Percentiles rank a stretch among this genome's conserved stretches.
These are phyloP conservation scores for Clarireedia homoeocarpa DNA, from an alignment of 2,329 filamentous ascomycete species.

Conservation along the genomic window DNA sequence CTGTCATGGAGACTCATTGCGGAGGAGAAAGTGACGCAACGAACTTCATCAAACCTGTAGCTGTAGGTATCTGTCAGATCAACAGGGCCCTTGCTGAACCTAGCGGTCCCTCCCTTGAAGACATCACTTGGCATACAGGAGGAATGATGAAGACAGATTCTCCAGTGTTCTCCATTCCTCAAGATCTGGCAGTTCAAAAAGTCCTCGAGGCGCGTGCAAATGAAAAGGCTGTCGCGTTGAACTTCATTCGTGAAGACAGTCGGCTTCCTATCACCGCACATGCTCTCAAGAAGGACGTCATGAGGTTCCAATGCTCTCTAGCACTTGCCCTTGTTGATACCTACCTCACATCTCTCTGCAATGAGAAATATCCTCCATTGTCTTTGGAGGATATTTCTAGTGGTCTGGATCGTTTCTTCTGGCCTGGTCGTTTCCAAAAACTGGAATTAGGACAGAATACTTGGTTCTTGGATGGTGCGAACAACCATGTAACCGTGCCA, in stretches of 20 bases:
- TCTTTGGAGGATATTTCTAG: conserved; percentile 47
- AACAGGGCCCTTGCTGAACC: conserved; percentile 58
- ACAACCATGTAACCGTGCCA: conserved; percentile 65
- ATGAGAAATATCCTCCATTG: conserved; percentile 31
- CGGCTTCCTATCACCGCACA: conserved; percentile 18
- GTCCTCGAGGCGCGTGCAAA: conserved; percentile 45
- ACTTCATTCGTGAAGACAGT: conserved; percentile 16
- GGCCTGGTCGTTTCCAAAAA: conserved; percentile 70
- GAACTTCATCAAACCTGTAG: conserved; percentile 49
- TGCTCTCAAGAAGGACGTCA: conserved; percentile 40
- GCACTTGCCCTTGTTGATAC: conserved; percentile 40
- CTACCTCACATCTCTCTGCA: conserved; percentile 35
- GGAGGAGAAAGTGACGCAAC: conserved; percentile 62
- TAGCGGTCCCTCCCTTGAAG: conserved; percentile 50
- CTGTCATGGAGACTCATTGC: conserved; percentile 57
- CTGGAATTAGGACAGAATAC: conserved; percentile 37
- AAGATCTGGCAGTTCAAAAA: conserved; percentile 37
- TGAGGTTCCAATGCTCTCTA: conserved; percentile 47
- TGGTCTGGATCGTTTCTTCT: conserved; percentile 65
- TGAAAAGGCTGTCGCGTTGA: conserved; percentile 35
- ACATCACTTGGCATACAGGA: conserved; percentile 66
- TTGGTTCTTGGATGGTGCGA: conserved; percentile 23
- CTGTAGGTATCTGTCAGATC: conserved; percentile 52
- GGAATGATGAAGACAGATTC: conserved; percentile 57
- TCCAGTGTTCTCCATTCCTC: conserved; percentile 50